Base-by-base conservation (phyloP, 1,139 yeast genomes). In the Pichia sp. region DNA sequence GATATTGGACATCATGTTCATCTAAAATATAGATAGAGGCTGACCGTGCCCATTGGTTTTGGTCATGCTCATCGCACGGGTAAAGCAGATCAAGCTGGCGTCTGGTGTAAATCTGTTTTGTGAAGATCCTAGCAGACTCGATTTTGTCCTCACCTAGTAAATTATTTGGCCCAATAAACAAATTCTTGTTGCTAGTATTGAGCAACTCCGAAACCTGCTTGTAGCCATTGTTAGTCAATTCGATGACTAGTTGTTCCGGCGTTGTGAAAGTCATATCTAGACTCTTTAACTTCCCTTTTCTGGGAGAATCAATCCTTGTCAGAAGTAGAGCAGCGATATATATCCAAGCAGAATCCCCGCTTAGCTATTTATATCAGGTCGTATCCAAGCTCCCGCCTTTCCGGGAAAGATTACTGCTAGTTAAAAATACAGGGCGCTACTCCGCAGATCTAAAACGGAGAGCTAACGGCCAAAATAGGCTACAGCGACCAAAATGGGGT, bases 151-250 rank as follows among this genome's bases (percentile, higher is more conserved):
- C 12, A 26, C 56, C 55, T 8, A 54, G 45, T 10, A 63, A 46
- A 37, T 61, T 61, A 36, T 58, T 56, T 13, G 60, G 59, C 4
- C 66, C 66, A 25, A 62, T 60, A 39, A 61, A 62, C 13, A 58
- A 37, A 34, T 62, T 58, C 9, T 52, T 50, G 36, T 61, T 63
- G 3, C 49, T 48, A 2, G 57, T 54, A 44, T 63, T 63, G 19
- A 62, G 52, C 7, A 60, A 51, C 41, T 60, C 58, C 2, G 59
- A 55, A 4, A 60, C 54, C 22, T 52, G 53, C 0, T 5, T 13
- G 50, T 62, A 59, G 1, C 47, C 49, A 23, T 50, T 44, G 3
- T 10, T 34, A 1, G n/a, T 28, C 18, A 47, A 22, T 6, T 23
- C n/a, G 1, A 12, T 4, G 31, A 46, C 41, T 3, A 52, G 23